Conservation (phyloP, 495 filamentous ascomycete genomes). For the Tuber umbilicatum region DNA sequence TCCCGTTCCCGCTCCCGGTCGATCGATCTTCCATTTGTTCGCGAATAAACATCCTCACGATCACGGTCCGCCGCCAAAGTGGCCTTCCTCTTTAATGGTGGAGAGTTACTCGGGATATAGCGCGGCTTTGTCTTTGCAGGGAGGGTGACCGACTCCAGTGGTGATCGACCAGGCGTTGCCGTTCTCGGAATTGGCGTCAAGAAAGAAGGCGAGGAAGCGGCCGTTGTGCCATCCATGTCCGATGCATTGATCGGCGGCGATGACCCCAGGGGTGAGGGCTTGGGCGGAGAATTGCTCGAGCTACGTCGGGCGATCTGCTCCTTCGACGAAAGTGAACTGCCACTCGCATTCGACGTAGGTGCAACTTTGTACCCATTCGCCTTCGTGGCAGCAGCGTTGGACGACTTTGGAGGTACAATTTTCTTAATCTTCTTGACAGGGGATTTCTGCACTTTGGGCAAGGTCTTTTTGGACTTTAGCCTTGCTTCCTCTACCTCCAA, state of each 20-base stretch:
- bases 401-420: conserved; percentile 16
- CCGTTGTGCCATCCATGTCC: conserved; percentile 33
- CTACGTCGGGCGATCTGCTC: conserved; percentile 39
- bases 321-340: conserved; percentile 37
- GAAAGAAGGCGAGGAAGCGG: conserved; percentile 35
- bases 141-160: conserved; percentile 24
- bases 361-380: conserved; percentile 37
- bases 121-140: conserved; percentile 22
- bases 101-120: conserved; percentile 25
- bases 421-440: conserved; percentile 25
- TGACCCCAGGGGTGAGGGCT: conserved; percentile 55
- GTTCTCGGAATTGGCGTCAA: conserved; percentile 27
- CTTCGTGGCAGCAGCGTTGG: conserved; percentile 18
- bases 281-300: conserved; percentile 51
- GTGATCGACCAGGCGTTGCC: conserved; percentile 35
- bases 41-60: conserved; percentile 14
- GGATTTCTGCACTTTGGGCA: conserved; percentile 17
- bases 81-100: conserved; percentile 37
- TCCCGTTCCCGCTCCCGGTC: conserved; percentile 13
- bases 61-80: conserved; percentile 19
- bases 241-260: conserved; percentile 52
- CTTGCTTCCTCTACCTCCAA: conserved; percentile 31
- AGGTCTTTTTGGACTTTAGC: conserved; percentile 22
- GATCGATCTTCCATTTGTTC: conserved; percentile 7
- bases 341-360: conserved; percentile 15